Conservation (phyloP, 2,329 filamentous ascomycete genomes). For the Didymella segeticola region DNA sequence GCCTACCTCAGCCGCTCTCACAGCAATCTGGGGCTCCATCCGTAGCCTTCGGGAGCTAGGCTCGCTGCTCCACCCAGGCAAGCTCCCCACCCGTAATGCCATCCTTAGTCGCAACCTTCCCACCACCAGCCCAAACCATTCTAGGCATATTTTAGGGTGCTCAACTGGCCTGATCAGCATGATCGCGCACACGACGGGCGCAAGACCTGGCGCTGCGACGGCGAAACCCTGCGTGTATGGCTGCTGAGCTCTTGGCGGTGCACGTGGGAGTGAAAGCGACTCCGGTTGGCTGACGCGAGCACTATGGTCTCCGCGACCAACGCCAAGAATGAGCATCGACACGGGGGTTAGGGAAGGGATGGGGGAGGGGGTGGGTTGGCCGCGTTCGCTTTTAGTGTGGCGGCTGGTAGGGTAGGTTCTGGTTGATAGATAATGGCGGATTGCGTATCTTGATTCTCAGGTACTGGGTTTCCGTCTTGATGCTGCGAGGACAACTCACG, state of each 20-base stretch:
- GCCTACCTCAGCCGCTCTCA: background rate
- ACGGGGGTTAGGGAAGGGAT: slow-evolving; percentile 8
- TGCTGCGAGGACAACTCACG: too few species aligned
- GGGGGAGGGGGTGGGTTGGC: slow-evolving; percentile 4
- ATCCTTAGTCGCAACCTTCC: slow-evolving; percentile 1
- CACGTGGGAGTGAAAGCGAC: slow-evolving; percentile 13
- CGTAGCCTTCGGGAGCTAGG: slow-evolving; percentile 9
- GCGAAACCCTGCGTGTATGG: slow-evolving; percentile 7
- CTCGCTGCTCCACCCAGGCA: slow-evolving; percentile 9
- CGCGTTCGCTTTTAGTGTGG: slow-evolving; percentile 13
- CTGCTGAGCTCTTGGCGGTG: slow-evolving; percentile 16
- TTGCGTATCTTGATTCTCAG: too few species aligned
- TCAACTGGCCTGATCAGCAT: slow-evolving; percentile 17
- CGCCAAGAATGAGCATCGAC: slow-evolving; percentile 14
- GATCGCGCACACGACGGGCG: too few species aligned
- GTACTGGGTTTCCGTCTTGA: background rate
- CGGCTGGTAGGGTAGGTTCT: slow-evolving; percentile 5
- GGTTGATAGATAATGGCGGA: slow-evolving; percentile 5
- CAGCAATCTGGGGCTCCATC: slow-evolving; percentile 12
- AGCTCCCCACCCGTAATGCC: slow-evolving; percentile 9
- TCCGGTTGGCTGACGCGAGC: slow-evolving; percentile 14
- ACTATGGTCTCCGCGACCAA: slow-evolving; percentile 7
- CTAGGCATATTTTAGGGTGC: background rate
- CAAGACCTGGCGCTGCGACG: slow-evolving; percentile 2
- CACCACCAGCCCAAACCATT: slow-evolving; percentile 2